These are phyloP conservation scores for Seiridium cupressi DNA, from an alignment of 2,329 filamentous ascomycete species.

Conservation along the genomic window DNA sequence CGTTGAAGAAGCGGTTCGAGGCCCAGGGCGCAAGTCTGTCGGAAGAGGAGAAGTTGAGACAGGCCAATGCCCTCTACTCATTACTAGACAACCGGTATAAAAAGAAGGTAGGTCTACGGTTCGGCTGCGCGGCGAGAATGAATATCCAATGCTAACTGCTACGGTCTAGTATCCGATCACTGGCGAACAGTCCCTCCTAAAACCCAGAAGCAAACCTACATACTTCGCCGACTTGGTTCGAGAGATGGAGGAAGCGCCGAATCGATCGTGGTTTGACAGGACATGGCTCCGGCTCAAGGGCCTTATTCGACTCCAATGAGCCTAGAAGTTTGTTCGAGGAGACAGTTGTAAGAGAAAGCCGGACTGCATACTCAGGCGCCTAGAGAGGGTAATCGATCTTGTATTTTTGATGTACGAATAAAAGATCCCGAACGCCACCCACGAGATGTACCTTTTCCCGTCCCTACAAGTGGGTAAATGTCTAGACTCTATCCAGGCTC, in stretches of 20 bases:
- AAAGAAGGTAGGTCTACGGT: slow-evolving; percentile 40
- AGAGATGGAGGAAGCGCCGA: slow-evolving; percentile 64
- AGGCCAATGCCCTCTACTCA: slow-evolving; percentile 59
- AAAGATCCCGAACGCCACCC: too few relatives aligned
- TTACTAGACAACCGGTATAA: slow-evolving; percentile 60
- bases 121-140: neutral
- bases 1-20: slow-evolving; percentile 46
- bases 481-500: slow-evolving; percentile 4
- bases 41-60: slow-evolving; percentile 50
- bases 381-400: too few relatives aligned
- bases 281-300: slow-evolving; percentile 55
- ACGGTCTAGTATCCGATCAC: slow-evolving; percentile 41
- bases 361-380: too few relatives aligned
- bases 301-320: slow-evolving; percentile 54
- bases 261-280: slow-evolving; percentile 50
- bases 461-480: slow-evolving; percentile 5
- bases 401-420: too few relatives aligned
- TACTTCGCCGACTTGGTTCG: slow-evolving; percentile 61
- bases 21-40: slow-evolving; percentile 19
- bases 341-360: too few relatives aligned
- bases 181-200: slow-evolving; percentile 44
- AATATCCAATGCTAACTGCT: neutral
- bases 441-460: neutral
- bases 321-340: too few relatives aligned
- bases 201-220: slow-evolving; percentile 60